These are phyloP conservation scores for Ogataea hybrid DNA, from an alignment of 1,139 yeast species.

Conservation along the genomic window DNA sequence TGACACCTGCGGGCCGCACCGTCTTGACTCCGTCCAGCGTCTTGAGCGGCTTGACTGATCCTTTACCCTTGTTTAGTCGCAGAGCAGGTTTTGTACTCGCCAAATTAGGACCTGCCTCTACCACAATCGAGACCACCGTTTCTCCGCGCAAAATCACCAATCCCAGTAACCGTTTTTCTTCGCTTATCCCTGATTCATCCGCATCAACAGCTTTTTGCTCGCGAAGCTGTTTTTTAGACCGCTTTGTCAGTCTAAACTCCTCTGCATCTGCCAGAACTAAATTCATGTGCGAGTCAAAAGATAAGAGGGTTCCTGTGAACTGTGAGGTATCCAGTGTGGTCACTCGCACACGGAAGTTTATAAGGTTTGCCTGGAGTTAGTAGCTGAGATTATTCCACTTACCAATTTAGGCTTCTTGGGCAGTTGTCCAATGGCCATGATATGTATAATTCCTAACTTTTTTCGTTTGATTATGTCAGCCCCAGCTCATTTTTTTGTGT, in stretches of 20 bases:
- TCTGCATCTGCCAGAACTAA: slow-evolving; percentile 82
- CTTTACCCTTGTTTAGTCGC: slow-evolving; percentile 31
- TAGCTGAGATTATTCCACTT: slow-evolving; percentile 12
- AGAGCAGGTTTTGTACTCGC: slow-evolving; percentile 28
- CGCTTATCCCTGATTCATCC: slow-evolving; percentile 38
- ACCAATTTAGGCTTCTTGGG: slow-evolving; percentile 40
- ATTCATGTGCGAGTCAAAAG: slow-evolving; percentile 90
- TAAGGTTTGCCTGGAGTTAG: slow-evolving; percentile 57
- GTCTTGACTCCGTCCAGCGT: slow-evolving; percentile 24
- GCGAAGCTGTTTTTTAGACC: slow-evolving; percentile 36
- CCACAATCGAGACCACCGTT: slow-evolving; percentile 76
- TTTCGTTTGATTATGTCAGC: slow-evolving; percentile 4
- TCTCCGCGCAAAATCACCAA: slow-evolving; percentile 86
- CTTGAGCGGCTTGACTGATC: slow-evolving; percentile 30
- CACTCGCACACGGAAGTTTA: slow-evolving; percentile 72
- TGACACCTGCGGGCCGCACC: slow-evolving; percentile 20
- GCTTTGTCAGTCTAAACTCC: slow-evolving; percentile 75
- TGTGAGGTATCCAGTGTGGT: slow-evolving; percentile 73
- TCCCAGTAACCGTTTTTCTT: slow-evolving; percentile 74
- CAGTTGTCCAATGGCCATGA: slow-evolving; percentile 27
- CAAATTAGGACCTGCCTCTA: slow-evolving; percentile 68
- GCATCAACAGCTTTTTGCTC: slow-evolving; percentile 23
- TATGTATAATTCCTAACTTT: not conserved
- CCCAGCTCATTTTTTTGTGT: not conserved
- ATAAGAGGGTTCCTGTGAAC: slow-evolving; percentile 75